These are phyloP conservation scores for Blastobotrys ciferrii DNA, from an alignment of 1,139 yeast genomes.

Conservation along the genomic window DNA sequence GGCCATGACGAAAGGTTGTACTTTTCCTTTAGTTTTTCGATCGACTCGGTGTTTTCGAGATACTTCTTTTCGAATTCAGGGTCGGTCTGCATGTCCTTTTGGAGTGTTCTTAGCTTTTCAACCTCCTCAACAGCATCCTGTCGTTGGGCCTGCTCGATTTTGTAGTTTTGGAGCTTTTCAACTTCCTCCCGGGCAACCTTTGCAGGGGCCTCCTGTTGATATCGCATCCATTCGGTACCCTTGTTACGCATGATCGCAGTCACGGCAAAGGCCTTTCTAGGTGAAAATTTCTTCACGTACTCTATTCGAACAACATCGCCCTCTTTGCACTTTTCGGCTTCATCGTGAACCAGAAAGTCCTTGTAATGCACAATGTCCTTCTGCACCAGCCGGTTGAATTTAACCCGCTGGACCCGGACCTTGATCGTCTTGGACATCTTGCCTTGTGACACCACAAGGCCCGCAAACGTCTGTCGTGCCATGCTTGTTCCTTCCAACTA, in stretches of 20 bases:
- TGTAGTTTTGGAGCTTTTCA: slow-evolving; percentile 47
- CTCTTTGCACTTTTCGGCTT: slow-evolving; percentile 84
- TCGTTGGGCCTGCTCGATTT: slow-evolving; percentile 34
- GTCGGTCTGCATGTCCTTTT: slow-evolving; percentile 12
- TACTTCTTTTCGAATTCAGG: slow-evolving; percentile 13
- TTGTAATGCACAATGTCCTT: slow-evolving; percentile 71
- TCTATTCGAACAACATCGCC: slow-evolving; percentile 96
- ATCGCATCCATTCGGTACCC: slow-evolving; percentile 88
- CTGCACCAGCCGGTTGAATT: slow-evolving; percentile 29
- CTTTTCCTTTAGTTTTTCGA: slow-evolving; percentile 47
- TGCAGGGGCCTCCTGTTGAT: slow-evolving; percentile 68
- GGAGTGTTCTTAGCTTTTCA: slow-evolving; percentile 25
- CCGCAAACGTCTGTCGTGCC: slow-evolving; percentile 90
- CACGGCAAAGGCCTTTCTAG: slow-evolving; percentile 84
- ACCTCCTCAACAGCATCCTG: slow-evolving; percentile 29
- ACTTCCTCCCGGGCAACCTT: slow-evolving; percentile 64
- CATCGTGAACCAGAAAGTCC: slow-evolving; percentile 91
- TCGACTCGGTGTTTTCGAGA: slow-evolving; percentile 24
- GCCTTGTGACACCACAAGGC: slow-evolving; percentile 92
- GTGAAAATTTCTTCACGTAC: slow-evolving; percentile 80
- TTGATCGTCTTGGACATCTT: slow-evolving; percentile 94
- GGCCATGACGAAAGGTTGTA: slow-evolving; percentile 65
- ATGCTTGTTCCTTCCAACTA: slow-evolving; percentile 37
- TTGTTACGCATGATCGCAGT: slow-evolving; percentile 87
- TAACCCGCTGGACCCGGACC: slow-evolving; percentile 67